Conservation (phyloP, 768 basidiomycete species). For the Gloeophyllum trabeum region DNA sequence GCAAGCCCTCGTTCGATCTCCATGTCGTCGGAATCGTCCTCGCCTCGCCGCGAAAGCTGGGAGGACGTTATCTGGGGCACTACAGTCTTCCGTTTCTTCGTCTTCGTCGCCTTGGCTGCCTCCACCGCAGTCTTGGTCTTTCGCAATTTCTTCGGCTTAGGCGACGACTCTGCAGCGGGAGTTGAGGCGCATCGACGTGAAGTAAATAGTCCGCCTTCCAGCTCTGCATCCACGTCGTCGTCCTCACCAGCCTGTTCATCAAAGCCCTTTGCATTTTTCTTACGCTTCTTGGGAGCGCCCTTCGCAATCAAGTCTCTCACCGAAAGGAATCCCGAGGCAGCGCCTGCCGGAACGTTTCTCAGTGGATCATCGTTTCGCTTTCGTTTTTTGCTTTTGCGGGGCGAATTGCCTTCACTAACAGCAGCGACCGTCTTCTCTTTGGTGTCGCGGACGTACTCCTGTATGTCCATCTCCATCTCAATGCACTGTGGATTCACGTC, state of each 20-base stretch:
- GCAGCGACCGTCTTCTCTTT: conserved; percentile 22
- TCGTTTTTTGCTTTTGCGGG: conserved; percentile 38
- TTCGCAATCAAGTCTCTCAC: conserved; percentile 55
- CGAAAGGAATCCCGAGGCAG: conserved; percentile 58
- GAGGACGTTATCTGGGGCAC: conserved; percentile 10
- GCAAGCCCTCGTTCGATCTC: conserved; percentile 37
- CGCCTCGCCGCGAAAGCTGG: conserved; percentile 20
- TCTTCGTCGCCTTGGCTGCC: conserved; percentile 9
- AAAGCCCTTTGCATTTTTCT: conserved; percentile 30
- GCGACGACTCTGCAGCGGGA: conserved; percentile 24
- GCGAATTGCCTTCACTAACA: conserved; percentile 19
- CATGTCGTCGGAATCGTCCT: conserved; percentile 44
- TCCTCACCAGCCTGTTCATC: conserved; percentile 41
- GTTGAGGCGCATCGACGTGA: conserved; percentile 40
- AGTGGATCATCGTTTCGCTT: conserved; percentile 58
- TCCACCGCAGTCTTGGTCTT: conserved; percentile 26
- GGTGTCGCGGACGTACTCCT: conserved; percentile 48
- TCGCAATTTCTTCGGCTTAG: conserved; percentile 17
- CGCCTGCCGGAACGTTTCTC: conserved; percentile 68
- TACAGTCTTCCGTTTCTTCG: conserved; percentile 12
- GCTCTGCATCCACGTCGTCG: conserved; percentile 58
- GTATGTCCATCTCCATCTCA: conserved; percentile 77
- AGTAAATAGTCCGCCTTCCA: conserved; percentile 42
- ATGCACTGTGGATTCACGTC: conserved; percentile 66
- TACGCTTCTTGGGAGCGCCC: conserved; percentile 30